Conservation (phyloP, 2,329 filamentous ascomycete genomes). For the Myriangium duriaei region DNA sequence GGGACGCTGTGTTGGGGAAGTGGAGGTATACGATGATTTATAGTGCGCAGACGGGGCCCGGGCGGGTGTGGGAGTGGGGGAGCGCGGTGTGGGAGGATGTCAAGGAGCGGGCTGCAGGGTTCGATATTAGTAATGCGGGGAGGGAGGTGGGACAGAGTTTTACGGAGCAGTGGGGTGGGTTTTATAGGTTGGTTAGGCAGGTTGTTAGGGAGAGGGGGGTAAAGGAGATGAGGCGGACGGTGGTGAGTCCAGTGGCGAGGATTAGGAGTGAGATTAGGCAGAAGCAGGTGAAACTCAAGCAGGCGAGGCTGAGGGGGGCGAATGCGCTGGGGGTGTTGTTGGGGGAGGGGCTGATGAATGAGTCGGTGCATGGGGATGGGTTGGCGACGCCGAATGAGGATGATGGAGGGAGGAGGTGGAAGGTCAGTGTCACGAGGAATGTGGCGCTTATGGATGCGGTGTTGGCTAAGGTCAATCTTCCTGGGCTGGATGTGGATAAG, state of each 20-base stretch:
- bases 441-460: conserved; percentile 80
- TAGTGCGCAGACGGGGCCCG: conserved; percentile 71
- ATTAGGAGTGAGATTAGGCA: conserved; percentile 60
- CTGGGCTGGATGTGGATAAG: conserved; percentile 43
- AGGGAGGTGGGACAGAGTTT: conserved; percentile 20
- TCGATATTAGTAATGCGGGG: conserved; percentile 17
- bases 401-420: conserved; percentile 43
- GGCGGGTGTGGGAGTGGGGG: conserved; percentile 59
- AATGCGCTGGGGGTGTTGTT: conserved; percentile 79
- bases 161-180: conserved; percentile 31
- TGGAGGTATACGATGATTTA: conserved; percentile 70
- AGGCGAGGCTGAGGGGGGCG: conserved; percentile 66
- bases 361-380: conserved; percentile 26
- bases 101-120: conserved; percentile 24
- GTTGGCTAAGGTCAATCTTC: conserved; percentile 54
- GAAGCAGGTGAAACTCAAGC: conserved; percentile 60
- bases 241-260: conserved; percentile 67
- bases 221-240: conserved; percentile 54
- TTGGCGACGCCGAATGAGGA: conserved; percentile 17
- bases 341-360: conserved; percentile 62
- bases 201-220: conserved; percentile 63
- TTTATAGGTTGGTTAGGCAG: conserved; percentile 69
- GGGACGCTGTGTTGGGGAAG: conserved; percentile 77
- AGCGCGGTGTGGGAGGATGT: conserved; percentile 58
- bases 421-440: conserved; percentile 64